Percentiles rank a stretch among this genome's conserved stretches.
These are phyloP conservation scores for Mycena amicta DNA, from an alignment of 768 basidiomycete species.

Conservation along the genomic window DNA sequence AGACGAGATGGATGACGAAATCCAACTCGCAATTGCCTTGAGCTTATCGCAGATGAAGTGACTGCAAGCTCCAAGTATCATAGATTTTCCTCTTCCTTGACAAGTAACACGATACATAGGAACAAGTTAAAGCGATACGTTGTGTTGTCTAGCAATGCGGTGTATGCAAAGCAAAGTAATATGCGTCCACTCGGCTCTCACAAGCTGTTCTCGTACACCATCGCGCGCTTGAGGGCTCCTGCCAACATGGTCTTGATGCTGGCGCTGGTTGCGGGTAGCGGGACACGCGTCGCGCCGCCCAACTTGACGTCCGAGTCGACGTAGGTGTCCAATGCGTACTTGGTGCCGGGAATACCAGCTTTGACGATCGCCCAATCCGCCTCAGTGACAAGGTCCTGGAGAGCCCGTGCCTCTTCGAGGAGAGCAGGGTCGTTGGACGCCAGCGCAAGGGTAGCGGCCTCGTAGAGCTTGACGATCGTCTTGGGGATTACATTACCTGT, in stretches of 20 bases:
- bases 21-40: constrained; percentile 66
- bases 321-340: constrained; percentile 24
- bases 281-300: constrained; percentile 19
- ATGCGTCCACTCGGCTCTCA: constrained; percentile 1
- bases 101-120: too few relatives aligned
- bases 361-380: constrained; percentile 64
- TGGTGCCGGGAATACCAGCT: constrained; percentile 28
- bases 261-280: constrained; percentile 9
- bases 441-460: constrained; percentile 15
- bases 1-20: constrained; percentile 62
- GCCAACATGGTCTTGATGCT: constrained; percentile 18
- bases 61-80: too few relatives aligned
- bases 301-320: constrained; percentile 16
- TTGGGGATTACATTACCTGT: constrained; percentile 24
- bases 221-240: constrained; percentile 12
- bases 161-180: too few relatives aligned
- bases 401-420: constrained; percentile 43
- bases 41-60: constrained; percentile 53
- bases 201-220: constrained; percentile 23
- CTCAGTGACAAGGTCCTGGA: constrained; percentile 62
- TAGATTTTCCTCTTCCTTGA: too few relatives aligned
- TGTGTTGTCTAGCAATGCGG: too few relatives aligned
- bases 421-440: constrained; percentile 1
- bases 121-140: too few relatives aligned
- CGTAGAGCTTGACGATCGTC: constrained; percentile 23